phyloP scores from a whole-genome alignment of 78 protist species.

The Dictyostelium capitatum region DNA sequence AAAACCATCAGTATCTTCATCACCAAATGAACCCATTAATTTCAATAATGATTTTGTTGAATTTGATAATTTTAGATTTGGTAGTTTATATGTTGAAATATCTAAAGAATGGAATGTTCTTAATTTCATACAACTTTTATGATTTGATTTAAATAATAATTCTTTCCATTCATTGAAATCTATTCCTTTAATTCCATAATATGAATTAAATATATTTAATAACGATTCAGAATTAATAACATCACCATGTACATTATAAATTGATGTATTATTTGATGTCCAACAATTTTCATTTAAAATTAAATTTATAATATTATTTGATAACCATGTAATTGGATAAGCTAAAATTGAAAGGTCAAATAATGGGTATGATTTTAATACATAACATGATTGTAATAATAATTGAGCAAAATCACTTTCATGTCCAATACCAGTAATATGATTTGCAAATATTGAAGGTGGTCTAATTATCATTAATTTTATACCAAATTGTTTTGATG shows the following conservation, averaged over 20 bases:
- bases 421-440: background rate
- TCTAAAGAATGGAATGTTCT: background rate
- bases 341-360: background rate
- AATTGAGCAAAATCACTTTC: background rate
- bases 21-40: background rate
- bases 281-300: constrained; percentile 2
- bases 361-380: background rate
- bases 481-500: background rate
- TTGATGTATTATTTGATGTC: background rate
- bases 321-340: background rate
- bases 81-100: background rate
- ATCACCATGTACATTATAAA: background rate
- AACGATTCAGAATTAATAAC: background rate
- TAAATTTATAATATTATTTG: background rate
- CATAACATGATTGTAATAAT: background rate
- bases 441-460: background rate
- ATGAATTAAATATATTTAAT: background rate
- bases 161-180: background rate
- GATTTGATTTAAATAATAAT: background rate
- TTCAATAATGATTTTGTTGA: background rate
- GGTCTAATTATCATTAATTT: constrained; percentile 21
- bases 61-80: background rate
- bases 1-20: background rate
- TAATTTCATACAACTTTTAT: background rate
- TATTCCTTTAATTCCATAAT: background rate